phyloP scores from a whole-genome alignment of 257 asterid species.

The Coffea canephora region DNA sequence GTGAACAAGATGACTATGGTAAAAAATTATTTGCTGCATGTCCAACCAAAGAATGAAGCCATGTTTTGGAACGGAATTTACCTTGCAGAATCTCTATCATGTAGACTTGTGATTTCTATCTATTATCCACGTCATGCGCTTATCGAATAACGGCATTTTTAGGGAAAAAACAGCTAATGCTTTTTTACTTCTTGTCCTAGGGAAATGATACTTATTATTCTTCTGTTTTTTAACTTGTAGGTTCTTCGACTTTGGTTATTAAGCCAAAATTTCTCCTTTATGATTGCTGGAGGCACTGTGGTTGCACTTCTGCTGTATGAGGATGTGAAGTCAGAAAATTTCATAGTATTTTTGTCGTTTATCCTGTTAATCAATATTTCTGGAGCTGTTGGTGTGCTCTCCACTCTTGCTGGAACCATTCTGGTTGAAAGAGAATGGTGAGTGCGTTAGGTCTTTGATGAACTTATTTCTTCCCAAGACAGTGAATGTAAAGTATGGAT shows the following conservation, averaged over 20 bases:
- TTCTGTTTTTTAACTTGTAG: conserved; percentile 27
- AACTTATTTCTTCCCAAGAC: neutral
- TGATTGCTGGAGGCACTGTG: conserved; percentile 81
- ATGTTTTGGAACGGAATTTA: no score
- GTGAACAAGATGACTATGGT: no score
- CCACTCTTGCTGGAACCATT: conserved; percentile 90
- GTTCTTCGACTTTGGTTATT: conserved; percentile 67
- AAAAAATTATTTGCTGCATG: no score
- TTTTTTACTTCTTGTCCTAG: neutral
- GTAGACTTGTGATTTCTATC: neutral
- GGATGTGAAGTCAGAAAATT: conserved; percentile 37
- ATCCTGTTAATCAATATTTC: conserved; percentile 54
- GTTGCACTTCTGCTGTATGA: conserved; percentile 51
- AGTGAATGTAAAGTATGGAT: neutral
- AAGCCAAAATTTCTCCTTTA: conserved; percentile 67
- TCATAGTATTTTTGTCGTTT: conserved; percentile 42
- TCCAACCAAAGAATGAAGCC: no score
- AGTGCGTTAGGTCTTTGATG: neutral
- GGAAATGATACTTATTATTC: neutral
- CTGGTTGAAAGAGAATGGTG: conserved; percentile 96
- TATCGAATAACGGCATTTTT: neutral
- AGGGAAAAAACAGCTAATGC: neutral
- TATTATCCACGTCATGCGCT: neutral
- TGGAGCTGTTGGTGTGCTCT: conserved; percentile 80
- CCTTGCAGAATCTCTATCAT: neutral